These are phyloP conservation scores for Pseudogymnoascus sp. DNA, from an alignment of 2,329 filamentous ascomycete species.

Conservation along the genomic window DNA sequence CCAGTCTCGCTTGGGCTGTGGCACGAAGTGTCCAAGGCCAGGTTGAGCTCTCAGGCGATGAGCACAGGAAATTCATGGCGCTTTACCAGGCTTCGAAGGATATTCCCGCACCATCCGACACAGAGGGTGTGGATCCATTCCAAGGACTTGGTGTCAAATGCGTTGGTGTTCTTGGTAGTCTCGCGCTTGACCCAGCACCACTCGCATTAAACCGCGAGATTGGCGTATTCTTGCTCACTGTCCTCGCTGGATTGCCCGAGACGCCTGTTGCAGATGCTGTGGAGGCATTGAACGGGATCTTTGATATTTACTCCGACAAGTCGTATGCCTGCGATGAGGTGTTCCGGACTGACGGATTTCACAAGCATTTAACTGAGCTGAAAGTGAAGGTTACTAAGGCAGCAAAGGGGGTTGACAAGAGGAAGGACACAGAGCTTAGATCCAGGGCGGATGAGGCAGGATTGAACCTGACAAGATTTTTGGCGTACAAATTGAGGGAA, in stretches of 20 bases:
- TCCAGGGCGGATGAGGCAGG: constrained; percentile 51
- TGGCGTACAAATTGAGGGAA: constrained; percentile 49
- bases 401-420: constrained; percentile 55
- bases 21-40: constrained; percentile 45
- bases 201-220: constrained; percentile 51
- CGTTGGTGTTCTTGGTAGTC: constrained; percentile 56
- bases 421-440: constrained; percentile 47
- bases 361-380: constrained; percentile 48
- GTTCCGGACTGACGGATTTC: constrained; percentile 55
- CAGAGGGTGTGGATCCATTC: constrained; percentile 43
- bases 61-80: constrained; percentile 56
- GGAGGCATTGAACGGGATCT: constrained; percentile 58
- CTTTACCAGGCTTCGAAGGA: constrained; percentile 52
- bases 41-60: constrained; percentile 41
- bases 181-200: constrained; percentile 49
- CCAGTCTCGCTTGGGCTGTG: constrained; percentile 58
- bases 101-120: constrained; percentile 22
- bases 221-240: constrained; percentile 52
- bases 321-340: constrained; percentile 50
- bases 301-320: constrained; percentile 60
- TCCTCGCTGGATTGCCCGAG: constrained; percentile 43
- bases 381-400: constrained; percentile 47
- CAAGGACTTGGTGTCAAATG: constrained; percentile 56
- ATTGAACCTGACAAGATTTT: constrained; percentile 53
- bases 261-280: constrained; percentile 50